Evolutionary conservation across 129 eudicot genomes (phyloP).

Genomic region (Pulicaria dysenterica): DNA sequence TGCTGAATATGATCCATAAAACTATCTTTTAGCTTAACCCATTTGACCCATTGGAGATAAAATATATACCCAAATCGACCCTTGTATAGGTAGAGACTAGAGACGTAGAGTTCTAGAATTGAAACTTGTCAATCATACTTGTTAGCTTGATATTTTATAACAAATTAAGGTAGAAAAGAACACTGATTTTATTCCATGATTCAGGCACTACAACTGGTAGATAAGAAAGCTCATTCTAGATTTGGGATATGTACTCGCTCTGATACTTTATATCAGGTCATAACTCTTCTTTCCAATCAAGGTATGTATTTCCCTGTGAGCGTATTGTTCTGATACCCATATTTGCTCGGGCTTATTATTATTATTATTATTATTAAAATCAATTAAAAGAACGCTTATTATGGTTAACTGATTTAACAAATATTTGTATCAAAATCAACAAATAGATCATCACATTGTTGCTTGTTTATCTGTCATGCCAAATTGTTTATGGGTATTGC

Average conservation of each 20-base stretch:
- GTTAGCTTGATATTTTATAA: too few relatives aligned
- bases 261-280: conserved; percentile 51
- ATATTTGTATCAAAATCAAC: not conserved
- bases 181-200: conserved; percentile 14
- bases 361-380: not conserved
- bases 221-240: conserved; percentile 27
- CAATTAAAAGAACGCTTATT: not conserved
- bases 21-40: not conserved
- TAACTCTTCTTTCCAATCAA: conserved; percentile 63
- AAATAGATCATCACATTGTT: not conserved
- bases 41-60: not conserved
- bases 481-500: not conserved
- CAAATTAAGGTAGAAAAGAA: not conserved
- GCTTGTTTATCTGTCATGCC: not conserved
- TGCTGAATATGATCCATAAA: not conserved
- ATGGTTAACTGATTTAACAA: not conserved
- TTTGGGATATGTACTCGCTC: conserved; percentile 50
- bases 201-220: conserved; percentile 54
- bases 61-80: not conserved
- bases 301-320: conserved; percentile 27
- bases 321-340: not conserved
- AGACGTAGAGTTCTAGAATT: too few relatives aligned
- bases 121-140: too few relatives aligned
- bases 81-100: too few relatives aligned
- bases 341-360: not conserved